These are phyloP conservation scores for Musa beccarii DNA, from an alignment of 176 grass and related monocot species.

Conservation along the genomic window DNA sequence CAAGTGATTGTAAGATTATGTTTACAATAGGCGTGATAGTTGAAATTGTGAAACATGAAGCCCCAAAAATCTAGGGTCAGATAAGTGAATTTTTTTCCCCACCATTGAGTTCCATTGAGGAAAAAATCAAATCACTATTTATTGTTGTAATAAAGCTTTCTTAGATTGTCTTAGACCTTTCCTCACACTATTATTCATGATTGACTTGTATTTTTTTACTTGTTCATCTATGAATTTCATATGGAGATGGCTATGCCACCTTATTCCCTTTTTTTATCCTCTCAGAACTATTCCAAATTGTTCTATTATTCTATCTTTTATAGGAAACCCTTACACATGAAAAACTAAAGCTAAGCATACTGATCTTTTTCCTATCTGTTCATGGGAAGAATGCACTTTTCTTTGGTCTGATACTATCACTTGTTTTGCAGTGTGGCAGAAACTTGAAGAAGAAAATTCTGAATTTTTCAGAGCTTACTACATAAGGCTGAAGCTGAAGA, in stretches of 20 bases:
- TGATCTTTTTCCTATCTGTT: not conserved
- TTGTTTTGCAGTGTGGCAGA: slow-evolving; percentile 84
- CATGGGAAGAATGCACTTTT: not conserved
- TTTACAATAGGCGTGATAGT: too few relatives aligned
- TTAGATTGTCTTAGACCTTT: too few relatives aligned
- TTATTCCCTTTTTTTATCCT: not conserved
- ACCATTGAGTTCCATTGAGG: too few relatives aligned
- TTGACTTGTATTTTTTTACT: not conserved
- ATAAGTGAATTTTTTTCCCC: too few relatives aligned
- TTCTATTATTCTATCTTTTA: not conserved
- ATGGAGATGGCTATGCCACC: not conserved
- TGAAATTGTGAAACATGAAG: too few relatives aligned
- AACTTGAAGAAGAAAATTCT: slow-evolving; percentile 94
- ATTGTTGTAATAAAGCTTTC: too few relatives aligned
- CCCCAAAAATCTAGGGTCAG: too few relatives aligned
- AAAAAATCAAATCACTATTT: too few relatives aligned
- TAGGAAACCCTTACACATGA: not conserved
- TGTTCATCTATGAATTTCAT: not conserved
- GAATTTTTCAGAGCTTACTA: slow-evolving; percentile 96
- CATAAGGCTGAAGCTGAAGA: slow-evolving; percentile 94
- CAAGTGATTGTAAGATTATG: too few relatives aligned
- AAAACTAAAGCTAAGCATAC: not conserved
- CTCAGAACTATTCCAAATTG: not conserved
- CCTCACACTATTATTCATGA: not conserved
- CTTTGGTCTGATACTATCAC: slow-evolving; percentile 12